Base-by-base conservation (phyloP, 225 moss, liverwort and hornwort genomes). In the Polytrichum formosum region DNA sequence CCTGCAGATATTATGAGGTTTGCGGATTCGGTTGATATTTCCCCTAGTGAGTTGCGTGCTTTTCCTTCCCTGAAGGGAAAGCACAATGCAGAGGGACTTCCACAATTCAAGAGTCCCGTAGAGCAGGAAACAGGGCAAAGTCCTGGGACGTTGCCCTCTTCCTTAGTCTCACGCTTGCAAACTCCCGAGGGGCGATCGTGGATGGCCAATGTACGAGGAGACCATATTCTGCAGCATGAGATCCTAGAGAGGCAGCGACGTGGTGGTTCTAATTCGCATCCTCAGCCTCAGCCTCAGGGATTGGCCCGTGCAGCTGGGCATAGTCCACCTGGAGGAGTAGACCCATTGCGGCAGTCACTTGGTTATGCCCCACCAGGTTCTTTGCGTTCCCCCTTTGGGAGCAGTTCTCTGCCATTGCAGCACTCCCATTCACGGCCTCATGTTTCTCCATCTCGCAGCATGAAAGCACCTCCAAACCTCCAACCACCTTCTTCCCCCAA, bases 121-220 rank as follows among this genome's bases (percentile, higher is more conserved):
- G 69, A 74, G 8, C 76, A 69, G 79, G 76, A 54, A 27, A 65
- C 61, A 26, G 74, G 72, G 63, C 76, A 65, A 60, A 16, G 67
- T 26, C 10, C 18, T 60, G 84, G 70, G 18, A 29, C 10, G 53
- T 73, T 64, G 26, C 61, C 74, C 55, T 74, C 76, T 3, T 20
- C 69, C 5, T 20, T 6, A 4, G 55, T 23, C 4, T 70, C 53
- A 17, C 67, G 78, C 61, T 28, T 70, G 70, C 72, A 65, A 28
- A 4, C 58, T 13, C n/a, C 66, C 0, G 77, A 77, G 16, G 79
- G 69, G 5, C 5, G 53, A 72, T 1, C 55, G 1, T 64, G 85
- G 65, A 71, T 28, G 66, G 60, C 1, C 28, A 6, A 64, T 56
- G 30, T 65, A 53, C 62, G 56, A 53, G 78, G 66, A 6, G 66